Base-by-base conservation (phyloP, 345 rosid genomes). In the Eucalyptus victrix region DNA sequence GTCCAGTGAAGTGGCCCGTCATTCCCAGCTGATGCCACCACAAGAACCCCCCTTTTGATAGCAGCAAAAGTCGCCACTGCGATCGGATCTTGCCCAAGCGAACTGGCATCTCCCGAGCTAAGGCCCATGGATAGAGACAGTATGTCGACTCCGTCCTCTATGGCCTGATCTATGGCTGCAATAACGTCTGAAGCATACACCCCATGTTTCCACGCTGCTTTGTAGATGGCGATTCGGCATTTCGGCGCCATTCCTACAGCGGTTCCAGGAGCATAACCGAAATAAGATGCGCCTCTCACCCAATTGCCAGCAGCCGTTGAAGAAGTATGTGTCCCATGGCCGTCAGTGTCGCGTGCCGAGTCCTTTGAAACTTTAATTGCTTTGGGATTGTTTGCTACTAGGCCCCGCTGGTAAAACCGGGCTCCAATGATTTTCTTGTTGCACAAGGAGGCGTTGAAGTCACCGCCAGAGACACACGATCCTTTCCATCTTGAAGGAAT, bases 91-190 rank as follows among this genome's bases (percentile, higher is more conserved):
- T 92, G 91, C 30, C 80, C 91, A 34, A 93, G 81, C 9, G 44
- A 89, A 40, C 47, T 76, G 28, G 58, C 45, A 3, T 88, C 91
- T 4, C 86, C 86, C 3, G 30, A 16, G 86, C 81, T 49, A 1
- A 90, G 12, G 49, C 91, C 92, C 86, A 93, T 87, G 2, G 94
- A 92, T 85, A 94, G n/a, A 8, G 94, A 94, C 88, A 94, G 60
- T 50, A 93, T 53, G 72, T 94, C 94, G 32, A 94, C 94, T 2
- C 94, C 93, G 56, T 94, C 95, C n/a, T 51, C 83, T 50, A 93
- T 90, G 44, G 95, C 95, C 51, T 92, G 93, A 88, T 94, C 95
- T 45, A 94, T 91, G 32, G 94, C 95, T 4, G 95, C 95, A 80
- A 94, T 37, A 85, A 92, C 92, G 83, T 94, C 95, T 32, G 94